Evolutionary conservation across 768 basidiomycete genomes (phyloP).

Genomic region (Collybia mongolica): DNA sequence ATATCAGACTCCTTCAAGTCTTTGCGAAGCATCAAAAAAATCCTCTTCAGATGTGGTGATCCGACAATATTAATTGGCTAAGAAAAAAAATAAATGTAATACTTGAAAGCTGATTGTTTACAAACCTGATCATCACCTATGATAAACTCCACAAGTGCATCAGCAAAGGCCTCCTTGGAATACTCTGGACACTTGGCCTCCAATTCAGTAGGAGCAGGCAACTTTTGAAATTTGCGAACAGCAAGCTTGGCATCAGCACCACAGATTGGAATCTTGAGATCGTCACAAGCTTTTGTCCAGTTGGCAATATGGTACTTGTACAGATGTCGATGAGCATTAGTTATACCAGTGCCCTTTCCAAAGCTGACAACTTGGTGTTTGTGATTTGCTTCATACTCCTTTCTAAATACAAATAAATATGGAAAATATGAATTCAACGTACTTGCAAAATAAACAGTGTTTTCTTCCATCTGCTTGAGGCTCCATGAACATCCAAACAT

Average conservation of each 20-base stretch:
- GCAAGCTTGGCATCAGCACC: slow-evolving; percentile 8
- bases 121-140: slow-evolving; percentile 24
- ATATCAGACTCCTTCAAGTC: slow-evolving; percentile 30
- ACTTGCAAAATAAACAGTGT: not conserved
- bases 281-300: slow-evolving; percentile 15
- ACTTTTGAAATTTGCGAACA: not conserved
- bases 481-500: not conserved
- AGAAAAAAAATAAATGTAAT: not conserved
- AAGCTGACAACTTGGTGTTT: slow-evolving; percentile 4
- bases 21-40: slow-evolving; percentile 22
- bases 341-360: slow-evolving; percentile 8
- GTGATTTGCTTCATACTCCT: not conserved
- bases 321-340: slow-evolving; percentile 6
- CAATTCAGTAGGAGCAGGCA: not conserved
- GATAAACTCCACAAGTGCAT: slow-evolving; percentile 24
- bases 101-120: not conserved
- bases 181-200: slow-evolving; percentile 8
- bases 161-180: slow-evolving; percentile 22
- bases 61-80: slow-evolving; percentile 24
- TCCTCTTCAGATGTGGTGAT: slow-evolving; percentile 9
- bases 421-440: not conserved
- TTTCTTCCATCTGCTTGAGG: not conserved
- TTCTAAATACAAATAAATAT: too few species aligned
- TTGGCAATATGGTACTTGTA: slow-evolving; percentile 8
- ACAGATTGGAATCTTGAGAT: slow-evolving; percentile 15